A percentile compares a stretch with the other conserved stretches of the same genome.
phyloP scores from a whole-genome alignment of 441 rosid genomes.

The Populus hybrid region DNA sequence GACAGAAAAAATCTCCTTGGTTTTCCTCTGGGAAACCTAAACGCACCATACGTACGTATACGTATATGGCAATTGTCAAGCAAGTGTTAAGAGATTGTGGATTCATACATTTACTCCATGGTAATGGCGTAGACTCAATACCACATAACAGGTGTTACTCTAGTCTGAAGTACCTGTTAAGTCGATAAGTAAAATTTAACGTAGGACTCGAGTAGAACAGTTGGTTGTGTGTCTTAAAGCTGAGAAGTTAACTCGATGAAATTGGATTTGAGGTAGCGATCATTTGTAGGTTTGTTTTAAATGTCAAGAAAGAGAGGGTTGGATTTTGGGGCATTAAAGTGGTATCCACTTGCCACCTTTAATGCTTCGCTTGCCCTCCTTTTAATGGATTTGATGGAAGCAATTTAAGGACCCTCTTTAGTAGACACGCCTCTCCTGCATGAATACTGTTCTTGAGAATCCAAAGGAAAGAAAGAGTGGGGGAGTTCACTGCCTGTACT shows the following conservation, averaged over 20 bases:
- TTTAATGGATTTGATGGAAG: constrained; percentile 35
- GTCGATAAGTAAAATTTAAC: not conserved
- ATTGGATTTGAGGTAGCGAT: not conserved
- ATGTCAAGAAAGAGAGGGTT: constrained; percentile 17
- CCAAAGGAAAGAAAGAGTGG: not conserved
- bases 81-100: too few relatives aligned
- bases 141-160: too few relatives aligned
- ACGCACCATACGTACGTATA: too few relatives aligned
- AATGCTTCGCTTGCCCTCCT: constrained; percentile 49
- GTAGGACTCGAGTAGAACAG: not conserved
- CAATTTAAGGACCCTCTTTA: constrained; percentile 38
- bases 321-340: constrained; percentile 42
- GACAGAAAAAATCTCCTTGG: too few relatives aligned
- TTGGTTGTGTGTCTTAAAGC: not conserved
- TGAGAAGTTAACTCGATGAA: not conserved
- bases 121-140: too few relatives aligned
- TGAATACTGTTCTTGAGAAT: constrained; percentile 2
- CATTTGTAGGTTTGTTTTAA: constrained; percentile 33
- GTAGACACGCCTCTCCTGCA: constrained; percentile 19
- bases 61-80: too few relatives aligned
- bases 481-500: not conserved
- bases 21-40: too few relatives aligned
- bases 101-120: too few relatives aligned
- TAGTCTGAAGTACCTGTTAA: too few relatives aligned
- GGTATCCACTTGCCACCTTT: constrained; percentile 44